phyloP scores from a whole-genome alignment of 1,284 basidiomycete species.

The Cutaneotrichosporon mucoides region DNA sequence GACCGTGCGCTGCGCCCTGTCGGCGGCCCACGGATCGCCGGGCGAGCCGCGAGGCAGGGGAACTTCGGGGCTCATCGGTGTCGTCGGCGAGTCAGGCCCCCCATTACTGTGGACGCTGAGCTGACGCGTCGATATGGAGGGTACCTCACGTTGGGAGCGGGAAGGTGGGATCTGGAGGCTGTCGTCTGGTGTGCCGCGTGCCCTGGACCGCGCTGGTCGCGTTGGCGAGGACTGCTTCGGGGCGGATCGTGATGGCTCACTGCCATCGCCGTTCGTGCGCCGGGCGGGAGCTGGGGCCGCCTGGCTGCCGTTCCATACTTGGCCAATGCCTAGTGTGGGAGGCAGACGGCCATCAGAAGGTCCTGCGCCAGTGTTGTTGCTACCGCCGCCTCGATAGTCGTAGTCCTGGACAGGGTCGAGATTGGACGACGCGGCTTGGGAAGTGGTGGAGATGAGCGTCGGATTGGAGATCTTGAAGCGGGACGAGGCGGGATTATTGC shows the following conservation, averaged over 20 bases:
- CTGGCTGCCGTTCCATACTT: slow-evolving; percentile 1
- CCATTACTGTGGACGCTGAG: slow-evolving; percentile 4
- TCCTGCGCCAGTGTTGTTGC: background rate
- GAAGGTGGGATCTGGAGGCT: background rate
- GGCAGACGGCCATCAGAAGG: background rate
- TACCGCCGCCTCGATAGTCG: slow-evolving; percentile 10
- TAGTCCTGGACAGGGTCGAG: background rate
- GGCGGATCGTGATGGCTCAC: background rate
- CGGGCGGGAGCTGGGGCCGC: background rate
- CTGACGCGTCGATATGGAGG: background rate
- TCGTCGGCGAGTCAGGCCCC: slow-evolving; percentile 1
- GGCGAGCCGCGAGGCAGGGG: slow-evolving; percentile 10
- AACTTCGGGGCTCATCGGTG: slow-evolving; percentile 1
- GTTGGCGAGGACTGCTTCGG: background rate
- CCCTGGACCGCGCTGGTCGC: slow-evolving; percentile 2
- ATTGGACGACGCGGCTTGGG: background rate
- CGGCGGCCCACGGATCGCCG: slow-evolving; percentile 38
- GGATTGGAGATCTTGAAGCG: slow-evolving; percentile 41
- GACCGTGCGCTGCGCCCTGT: slow-evolving; percentile 32
- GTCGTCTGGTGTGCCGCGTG: slow-evolving; percentile 1
- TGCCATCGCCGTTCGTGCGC: background rate
- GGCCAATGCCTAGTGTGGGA: background rate
- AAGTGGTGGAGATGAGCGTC: background rate
- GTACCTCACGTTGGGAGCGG: background rate
- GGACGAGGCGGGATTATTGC: slow-evolving; percentile 21